These are phyloP conservation scores for Drechslera avenae DNA, from an alignment of 2,329 filamentous ascomycete species.

Conservation along the genomic window DNA sequence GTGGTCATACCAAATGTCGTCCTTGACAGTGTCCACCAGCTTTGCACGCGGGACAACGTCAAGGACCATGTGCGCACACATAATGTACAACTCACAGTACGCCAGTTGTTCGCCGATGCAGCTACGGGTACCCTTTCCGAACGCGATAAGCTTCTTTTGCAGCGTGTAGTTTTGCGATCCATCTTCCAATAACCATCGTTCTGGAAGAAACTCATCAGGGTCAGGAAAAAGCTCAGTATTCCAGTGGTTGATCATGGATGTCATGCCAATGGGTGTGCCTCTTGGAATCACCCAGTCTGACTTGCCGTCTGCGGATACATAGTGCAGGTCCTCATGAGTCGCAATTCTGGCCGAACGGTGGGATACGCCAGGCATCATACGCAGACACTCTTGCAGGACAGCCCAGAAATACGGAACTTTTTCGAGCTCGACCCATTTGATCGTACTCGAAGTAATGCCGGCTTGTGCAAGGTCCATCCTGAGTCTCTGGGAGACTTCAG, in stretches of 20 bases:
- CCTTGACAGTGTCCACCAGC: slow-evolving; percentile 31
- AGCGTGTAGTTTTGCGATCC: slow-evolving; percentile 25
- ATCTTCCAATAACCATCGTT: slow-evolving; percentile 41
- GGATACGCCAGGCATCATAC: slow-evolving; percentile 41
- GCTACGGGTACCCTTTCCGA: slow-evolving; percentile 35
- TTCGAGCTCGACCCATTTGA: slow-evolving; percentile 33
- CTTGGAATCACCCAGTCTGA: slow-evolving; percentile 31
- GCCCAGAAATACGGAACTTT: slow-evolving; percentile 42
- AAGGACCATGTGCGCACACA: slow-evolving; percentile 30
- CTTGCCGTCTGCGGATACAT: slow-evolving; percentile 26
- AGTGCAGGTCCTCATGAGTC: slow-evolving; percentile 26
- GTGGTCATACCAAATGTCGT: slow-evolving; percentile 33
- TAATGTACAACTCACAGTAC: slow-evolving; percentile 34
- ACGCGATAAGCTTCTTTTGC: slow-evolving; percentile 32
- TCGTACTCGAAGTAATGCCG: slow-evolving; percentile 15
- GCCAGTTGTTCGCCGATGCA: slow-evolving; percentile 42
- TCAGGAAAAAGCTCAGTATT: slow-evolving; percentile 41
- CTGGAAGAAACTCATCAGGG: slow-evolving; percentile 36
- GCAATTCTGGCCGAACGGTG: slow-evolving; percentile 28
- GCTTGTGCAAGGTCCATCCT: slow-evolving; percentile 27
- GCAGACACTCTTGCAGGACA: slow-evolving; percentile 43
- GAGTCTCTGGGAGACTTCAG: slow-evolving; percentile 25
- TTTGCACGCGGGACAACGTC: slow-evolving; percentile 28
- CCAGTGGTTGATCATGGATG: slow-evolving; percentile 39
- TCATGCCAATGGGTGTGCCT: slow-evolving; percentile 38